Base-by-base conservation (phyloP, 202 grass and related monocot genomes). In the Setaria italica region DNA sequence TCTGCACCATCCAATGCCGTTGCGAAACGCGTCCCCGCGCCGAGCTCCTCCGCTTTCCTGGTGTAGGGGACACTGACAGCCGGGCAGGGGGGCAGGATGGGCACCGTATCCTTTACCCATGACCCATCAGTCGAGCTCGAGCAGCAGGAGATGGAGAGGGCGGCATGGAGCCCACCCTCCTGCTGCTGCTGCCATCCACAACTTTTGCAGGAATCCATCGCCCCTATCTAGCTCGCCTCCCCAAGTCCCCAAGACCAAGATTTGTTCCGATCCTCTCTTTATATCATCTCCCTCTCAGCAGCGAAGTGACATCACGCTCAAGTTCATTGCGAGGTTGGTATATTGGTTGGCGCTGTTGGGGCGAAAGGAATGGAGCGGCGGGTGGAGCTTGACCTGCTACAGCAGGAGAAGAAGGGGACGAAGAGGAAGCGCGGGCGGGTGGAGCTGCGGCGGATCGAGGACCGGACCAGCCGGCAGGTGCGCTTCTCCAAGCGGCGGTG, bases 401-500 rank as follows among this genome's bases (percentile, higher is more conserved):
- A 62, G 72, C n/a, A 3, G 20, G 49, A 10, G 56, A 3, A 1
- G 32, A 46, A 5, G 30, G 30, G 1, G 51, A 7, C 3, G 80
- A 84, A 62, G 82, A 85, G 3, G 77, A 85, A 89, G 87, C 70
- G 82, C 4, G 87, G 87, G 16, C 64, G 45, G 8, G 82, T 85
- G 70, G 87, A 85, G 82, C 43, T 89, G 70, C 71, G 77, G 87
- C 71, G 77, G 87, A 89, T 89, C 74, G 77, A 89, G 77, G 77
- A 89, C 77, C 62, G 87, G 53, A 81, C 71, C 12, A 89, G 70
- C 82, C 76, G 87, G 42, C 82, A 89, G 87, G 82, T 89, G 62
- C 82, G 87, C 2, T 89, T 89, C 87, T 89, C 87, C 8, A 89
- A 89, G 87, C 87, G 82, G 0, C 77, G 82, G 82, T 76, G 62